These are phyloP conservation scores for Acacia acuminata DNA, from an alignment of 306 rosid species.

Conservation along the genomic window DNA sequence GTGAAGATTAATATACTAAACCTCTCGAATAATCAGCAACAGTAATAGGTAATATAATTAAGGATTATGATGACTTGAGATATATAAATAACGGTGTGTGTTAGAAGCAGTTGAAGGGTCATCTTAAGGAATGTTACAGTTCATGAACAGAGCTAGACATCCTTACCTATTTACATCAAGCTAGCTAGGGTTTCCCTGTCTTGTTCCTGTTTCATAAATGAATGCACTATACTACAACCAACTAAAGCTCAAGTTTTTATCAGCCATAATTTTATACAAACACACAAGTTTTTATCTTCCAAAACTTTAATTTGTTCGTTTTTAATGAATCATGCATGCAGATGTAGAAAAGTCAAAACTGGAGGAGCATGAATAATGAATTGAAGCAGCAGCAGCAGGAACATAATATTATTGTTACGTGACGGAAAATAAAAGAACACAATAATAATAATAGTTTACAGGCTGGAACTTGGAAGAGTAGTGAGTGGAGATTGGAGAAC, in stretches of 20 bases:
- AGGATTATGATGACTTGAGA: too few relatives aligned
- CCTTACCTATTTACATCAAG: constrained; percentile 22
- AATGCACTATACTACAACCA: neutral
- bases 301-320: too few relatives aligned
- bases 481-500: neutral
- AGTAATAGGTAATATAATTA: too few relatives aligned
- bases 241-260: neutral
- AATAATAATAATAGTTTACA: too few relatives aligned
- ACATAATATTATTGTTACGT: neutral
- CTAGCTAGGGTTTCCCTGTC: constrained; percentile 31
- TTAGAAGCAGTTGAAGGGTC: neutral
- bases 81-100: too few relatives aligned
- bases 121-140: constrained; percentile 32
- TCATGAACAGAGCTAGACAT: too few relatives aligned
- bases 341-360: neutral
- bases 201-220: constrained; percentile 22
- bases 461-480: neutral
- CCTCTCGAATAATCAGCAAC: too few relatives aligned
- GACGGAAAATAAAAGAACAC: neutral
- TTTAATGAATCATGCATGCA: neutral
- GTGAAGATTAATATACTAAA: too few relatives aligned
- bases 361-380: neutral
- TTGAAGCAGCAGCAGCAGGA: too few relatives aligned
- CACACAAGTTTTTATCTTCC: too few relatives aligned
- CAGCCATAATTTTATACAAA: too few relatives aligned